Base-by-base conservation (phyloP, 106 monocot genomes). In the Phalaenopsis equestris region DNA sequence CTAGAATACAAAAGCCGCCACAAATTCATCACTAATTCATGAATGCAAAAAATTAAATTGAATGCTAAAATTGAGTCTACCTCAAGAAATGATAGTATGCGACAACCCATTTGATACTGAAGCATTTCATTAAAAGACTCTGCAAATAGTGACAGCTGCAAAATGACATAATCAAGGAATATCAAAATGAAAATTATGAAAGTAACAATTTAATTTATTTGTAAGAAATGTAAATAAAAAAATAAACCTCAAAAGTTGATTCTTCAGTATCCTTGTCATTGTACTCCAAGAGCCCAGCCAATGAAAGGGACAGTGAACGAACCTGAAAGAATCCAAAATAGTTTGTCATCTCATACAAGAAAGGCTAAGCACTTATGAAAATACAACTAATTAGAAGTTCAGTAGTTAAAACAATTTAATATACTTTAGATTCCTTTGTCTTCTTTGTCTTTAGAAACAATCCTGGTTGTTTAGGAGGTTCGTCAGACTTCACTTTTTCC, bases 121-220 rank as follows among this genome's bases (percentile, higher is more conserved):
- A 99, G 85, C 99, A 99, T 91, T 85, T 99, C 99, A 84, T 91
- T 86, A 37, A 99, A 78, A 7, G 95, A 85, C 81, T 99, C 99
- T 1, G 99, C 99, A 93, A 95, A 99, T 21, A 99, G 81, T 48
- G 99, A 99, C 79, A 99, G 86, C 99, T 99, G 82, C 56, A 87
- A 39, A 48, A 77, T 12, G 45, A 82, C 45, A 82, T 72, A 55
- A 30, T 45, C 37, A 72, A 52, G 46, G 46, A 8, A 80, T 17
- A 15, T 5, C 73, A 67, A 42, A 64, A 67, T 36, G 37, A 76
- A 61, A 61, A 70, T 12, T 12, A 38, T 39, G 2, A 70, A 11
- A 38, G 70, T 14, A 38, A 37, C 39, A 39, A 4, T 70, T 15
- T 15, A 70, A 36, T 70, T 39, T 39, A 70, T 70, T 39, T 11